Evolutionary conservation across 495 filamentous ascomycete genomes (phyloP).

Genomic region (Aspergillus sclerotiicarbonarius): DNA sequence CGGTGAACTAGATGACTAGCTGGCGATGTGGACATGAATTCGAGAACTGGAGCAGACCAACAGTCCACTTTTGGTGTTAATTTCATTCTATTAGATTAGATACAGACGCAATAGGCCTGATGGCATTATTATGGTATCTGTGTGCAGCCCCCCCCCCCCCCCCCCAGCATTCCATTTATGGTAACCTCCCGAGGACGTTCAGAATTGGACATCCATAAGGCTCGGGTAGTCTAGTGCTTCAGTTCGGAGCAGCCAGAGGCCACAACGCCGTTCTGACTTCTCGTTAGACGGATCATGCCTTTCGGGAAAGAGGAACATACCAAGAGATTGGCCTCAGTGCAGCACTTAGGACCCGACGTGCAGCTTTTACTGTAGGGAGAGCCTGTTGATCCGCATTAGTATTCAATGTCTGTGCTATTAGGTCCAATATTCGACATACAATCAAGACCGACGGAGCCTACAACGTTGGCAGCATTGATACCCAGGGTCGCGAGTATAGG

Average conservation of each 20-base stretch:
- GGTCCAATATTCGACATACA: slow-evolving; percentile 25
- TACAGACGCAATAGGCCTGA: too few species aligned
- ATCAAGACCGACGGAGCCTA: slow-evolving; percentile 44
- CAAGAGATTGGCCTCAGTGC: slow-evolving; percentile 35
- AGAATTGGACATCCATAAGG: background rate
- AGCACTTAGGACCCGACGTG: slow-evolving; percentile 30
- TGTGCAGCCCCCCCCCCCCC: too few species aligned
- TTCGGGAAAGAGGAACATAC: slow-evolving; percentile 19
- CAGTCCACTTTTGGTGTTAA: too few species aligned
- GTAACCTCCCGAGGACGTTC: too few species aligned
- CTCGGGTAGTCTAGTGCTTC: slow-evolving; percentile 10
- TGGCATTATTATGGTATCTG: too few species aligned
- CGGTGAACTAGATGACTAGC: too few species aligned
- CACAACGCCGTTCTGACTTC: slow-evolving; percentile 21
- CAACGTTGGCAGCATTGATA: slow-evolving; percentile 77
- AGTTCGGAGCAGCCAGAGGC: slow-evolving; percentile 26
- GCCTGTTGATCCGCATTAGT: slow-evolving; percentile 21
- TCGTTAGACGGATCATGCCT: slow-evolving; percentile 1
- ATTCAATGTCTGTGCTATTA: background rate
- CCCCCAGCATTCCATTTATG: too few species aligned
- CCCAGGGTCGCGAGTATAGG: slow-evolving; percentile 73
- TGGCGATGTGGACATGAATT: too few species aligned
- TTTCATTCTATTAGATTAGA: too few species aligned
- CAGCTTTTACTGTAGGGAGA: slow-evolving; percentile 27
- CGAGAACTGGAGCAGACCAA: too few species aligned